Conservation (phyloP, 2,329 filamentous ascomycete species). For the Colletotrichum tropicale region DNA sequence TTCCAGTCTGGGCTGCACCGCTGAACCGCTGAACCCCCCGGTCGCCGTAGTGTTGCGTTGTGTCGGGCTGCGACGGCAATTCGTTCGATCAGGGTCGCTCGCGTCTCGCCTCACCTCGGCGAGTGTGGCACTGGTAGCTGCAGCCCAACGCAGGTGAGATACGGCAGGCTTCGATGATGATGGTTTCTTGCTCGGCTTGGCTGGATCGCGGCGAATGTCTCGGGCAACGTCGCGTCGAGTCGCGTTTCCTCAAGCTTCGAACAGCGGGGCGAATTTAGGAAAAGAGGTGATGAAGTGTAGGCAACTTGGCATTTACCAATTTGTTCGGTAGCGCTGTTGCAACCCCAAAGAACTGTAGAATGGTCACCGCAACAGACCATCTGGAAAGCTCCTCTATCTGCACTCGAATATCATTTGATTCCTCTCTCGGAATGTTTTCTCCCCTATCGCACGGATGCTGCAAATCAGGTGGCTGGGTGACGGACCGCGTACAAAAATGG, state of each 20-base stretch:
- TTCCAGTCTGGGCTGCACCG: background rate
- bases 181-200: background rate
- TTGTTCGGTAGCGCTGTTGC: background rate
- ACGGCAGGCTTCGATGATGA: background rate
- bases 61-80: background rate
- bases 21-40: background rate
- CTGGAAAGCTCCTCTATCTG: background rate
- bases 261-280: background rate
- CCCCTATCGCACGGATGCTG: background rate
- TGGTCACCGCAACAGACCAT: background rate
- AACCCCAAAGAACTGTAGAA: background rate
- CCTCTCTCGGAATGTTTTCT: background rate
- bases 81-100: background rate
- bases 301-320: background rate
- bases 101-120: background rate
- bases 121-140: background rate
- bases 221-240: background rate
- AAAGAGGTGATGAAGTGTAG: background rate
- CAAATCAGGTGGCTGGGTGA: conserved; percentile 2
- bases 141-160: background rate
- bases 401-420: background rate
- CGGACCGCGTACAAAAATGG: background rate
- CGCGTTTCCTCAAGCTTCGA: background rate
- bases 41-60: background rate
- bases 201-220: background rate